Evolutionary conservation across 176 grass and related monocot species (phyloP).

Genomic region (Thalia dealbata): DNA sequence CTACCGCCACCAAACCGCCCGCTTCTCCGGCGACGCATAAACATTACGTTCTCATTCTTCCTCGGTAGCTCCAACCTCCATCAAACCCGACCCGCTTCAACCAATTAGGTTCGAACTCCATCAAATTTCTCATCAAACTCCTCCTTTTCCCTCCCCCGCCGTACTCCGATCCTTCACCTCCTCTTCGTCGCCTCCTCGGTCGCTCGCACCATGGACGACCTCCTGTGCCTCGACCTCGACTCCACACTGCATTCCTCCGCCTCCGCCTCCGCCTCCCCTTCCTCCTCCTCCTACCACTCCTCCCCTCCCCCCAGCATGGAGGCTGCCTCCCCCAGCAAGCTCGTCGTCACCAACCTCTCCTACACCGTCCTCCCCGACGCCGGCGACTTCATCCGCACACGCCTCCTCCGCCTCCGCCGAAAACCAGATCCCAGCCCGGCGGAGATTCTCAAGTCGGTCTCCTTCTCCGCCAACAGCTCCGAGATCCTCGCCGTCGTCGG

Average conservation of each 20-base stretch:
- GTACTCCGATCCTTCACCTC: neutral
- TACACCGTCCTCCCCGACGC: conserved; percentile 31
- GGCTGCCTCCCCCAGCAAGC: conserved; percentile 20
- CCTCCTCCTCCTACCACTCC: conserved; percentile 57
- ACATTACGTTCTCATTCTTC: neutral
- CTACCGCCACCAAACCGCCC: conserved; percentile 26
- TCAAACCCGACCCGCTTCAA: conserved; percentile 9
- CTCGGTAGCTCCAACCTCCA: conserved; percentile 35
- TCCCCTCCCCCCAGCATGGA: conserved; percentile 28
- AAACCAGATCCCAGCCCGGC: neutral
- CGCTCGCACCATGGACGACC: conserved; percentile 43
- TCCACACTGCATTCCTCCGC: conserved; percentile 41
- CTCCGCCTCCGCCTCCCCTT: conserved; percentile 64
- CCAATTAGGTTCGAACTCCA: conserved; percentile 14
- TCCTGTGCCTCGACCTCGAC: conserved; percentile 49
- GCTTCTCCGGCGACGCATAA: conserved; percentile 1
- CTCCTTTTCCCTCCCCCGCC: conserved; percentile 9
- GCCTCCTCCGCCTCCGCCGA: neutral
- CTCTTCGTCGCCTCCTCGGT: neutral
- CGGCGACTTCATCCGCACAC: conserved; percentile 15
- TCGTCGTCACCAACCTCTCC: conserved; percentile 46
- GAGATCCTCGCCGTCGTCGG: conserved; percentile 67
- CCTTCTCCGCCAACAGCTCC: conserved; percentile 61
- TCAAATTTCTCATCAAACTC: neutral
- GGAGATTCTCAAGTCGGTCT: conserved; percentile 48